Conservation (phyloP, 2,329 filamentous ascomycete genomes). For the Penicillium hordei region DNA sequence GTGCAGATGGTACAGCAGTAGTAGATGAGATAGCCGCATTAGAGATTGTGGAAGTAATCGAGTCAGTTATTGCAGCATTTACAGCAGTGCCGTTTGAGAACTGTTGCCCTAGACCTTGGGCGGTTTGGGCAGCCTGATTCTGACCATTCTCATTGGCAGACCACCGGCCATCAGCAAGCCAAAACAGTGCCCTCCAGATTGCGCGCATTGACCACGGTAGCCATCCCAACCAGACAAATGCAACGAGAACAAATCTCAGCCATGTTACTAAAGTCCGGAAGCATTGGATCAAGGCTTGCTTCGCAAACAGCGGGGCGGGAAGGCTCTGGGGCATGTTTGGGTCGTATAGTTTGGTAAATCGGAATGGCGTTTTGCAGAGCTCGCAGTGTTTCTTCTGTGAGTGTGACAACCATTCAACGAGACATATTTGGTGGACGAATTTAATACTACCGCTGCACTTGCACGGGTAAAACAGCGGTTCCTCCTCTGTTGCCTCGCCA, state of each 20-base stretch:
- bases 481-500: slow-evolving; percentile 75
- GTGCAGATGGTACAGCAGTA: slow-evolving; percentile 30
- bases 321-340: slow-evolving; percentile 87
- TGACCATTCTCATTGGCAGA: slow-evolving; percentile 33
- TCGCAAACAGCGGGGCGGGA: slow-evolving; percentile 76
- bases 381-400: slow-evolving; percentile 99
- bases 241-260: slow-evolving; percentile 74
- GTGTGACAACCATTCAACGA: slow-evolving; percentile 98
- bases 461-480: slow-evolving; percentile 95
- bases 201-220: slow-evolving; percentile 88
- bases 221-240: slow-evolving; percentile 82
- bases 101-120: slow-evolving; percentile 23
- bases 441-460: slow-evolving; percentile 99
- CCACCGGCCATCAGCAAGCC: slow-evolving; percentile 81
- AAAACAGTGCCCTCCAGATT: slow-evolving; percentile 92
- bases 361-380: slow-evolving; percentile 96
- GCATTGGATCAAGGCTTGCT: slow-evolving; percentile 72
- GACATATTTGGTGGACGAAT: slow-evolving; percentile 93
- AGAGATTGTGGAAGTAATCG: slow-evolving; percentile 26
- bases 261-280: slow-evolving; percentile 71
- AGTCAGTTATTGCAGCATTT: slow-evolving; percentile 19
- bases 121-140: slow-evolving; percentile 13
- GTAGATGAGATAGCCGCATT: slow-evolving; percentile 26
- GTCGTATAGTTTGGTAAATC: slow-evolving; percentile 96
- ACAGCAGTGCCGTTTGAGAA: slow-evolving; percentile 32